These are phyloP conservation scores for Chytridium lagenaria DNA, from an alignment of 371 early-diverging fungal genomes.

Conservation along the genomic window DNA sequence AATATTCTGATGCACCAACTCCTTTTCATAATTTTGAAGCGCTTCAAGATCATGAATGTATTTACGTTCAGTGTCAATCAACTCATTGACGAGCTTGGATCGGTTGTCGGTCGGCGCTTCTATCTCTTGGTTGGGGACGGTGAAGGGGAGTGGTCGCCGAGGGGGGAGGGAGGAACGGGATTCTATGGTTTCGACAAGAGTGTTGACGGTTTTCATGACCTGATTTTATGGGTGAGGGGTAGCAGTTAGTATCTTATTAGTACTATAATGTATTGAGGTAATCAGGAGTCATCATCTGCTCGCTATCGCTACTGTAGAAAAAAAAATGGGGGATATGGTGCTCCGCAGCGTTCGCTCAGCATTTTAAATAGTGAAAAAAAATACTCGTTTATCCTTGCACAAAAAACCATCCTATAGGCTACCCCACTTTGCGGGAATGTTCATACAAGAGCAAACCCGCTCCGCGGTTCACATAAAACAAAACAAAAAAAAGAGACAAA, in stretches of 20 bases:
- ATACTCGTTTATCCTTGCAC: too few relatives aligned
- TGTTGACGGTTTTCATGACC: constrained; percentile 50
- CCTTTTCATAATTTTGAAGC: constrained; percentile 58
- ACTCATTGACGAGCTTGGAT: constrained; percentile 84
- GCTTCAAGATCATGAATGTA: constrained; percentile 90
- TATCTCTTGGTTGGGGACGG: constrained; percentile 26
- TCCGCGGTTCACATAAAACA: constrained; percentile 23
- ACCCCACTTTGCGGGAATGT: too few relatives aligned
- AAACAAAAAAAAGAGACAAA: constrained; percentile 23
- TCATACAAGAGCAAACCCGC: too few relatives aligned
- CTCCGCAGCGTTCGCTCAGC: too few relatives aligned
- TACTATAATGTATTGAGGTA: too few relatives aligned
- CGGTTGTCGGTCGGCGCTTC: constrained; percentile 63
- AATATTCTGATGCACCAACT: constrained; percentile 34
- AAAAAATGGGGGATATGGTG: too few relatives aligned
- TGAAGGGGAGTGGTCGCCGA: constrained; percentile 47
- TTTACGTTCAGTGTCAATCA: constrained; percentile 93
- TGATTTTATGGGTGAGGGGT: constrained; percentile 20
- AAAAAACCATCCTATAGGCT: too few relatives aligned
- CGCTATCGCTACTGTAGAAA: too few relatives aligned
- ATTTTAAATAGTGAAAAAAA: too few relatives aligned
- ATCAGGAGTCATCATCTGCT: too few relatives aligned
- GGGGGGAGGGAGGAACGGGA: constrained; percentile 35
- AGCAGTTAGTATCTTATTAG: too few relatives aligned
- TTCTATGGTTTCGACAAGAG: constrained; percentile 43